Evolutionary conservation across 2,329 filamentous ascomycete species (phyloP).

Genomic region (Sclerotinia borealis): DNA sequence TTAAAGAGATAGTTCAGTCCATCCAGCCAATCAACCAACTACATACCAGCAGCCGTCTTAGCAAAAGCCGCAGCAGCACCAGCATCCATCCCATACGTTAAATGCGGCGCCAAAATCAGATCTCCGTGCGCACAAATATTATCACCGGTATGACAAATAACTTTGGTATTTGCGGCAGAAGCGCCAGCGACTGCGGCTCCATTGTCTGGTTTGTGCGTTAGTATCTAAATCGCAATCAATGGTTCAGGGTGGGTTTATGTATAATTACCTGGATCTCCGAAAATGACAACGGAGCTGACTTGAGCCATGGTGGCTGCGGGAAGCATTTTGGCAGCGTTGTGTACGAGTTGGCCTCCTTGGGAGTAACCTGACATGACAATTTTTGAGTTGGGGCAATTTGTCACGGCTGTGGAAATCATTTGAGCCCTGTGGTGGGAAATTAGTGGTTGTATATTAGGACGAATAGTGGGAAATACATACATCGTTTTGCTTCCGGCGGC

Average conservation of each 20-base stretch:
- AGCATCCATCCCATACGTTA: constrained; percentile 26
- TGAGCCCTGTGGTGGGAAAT: constrained; percentile 12
- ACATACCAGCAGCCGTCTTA: background rate
- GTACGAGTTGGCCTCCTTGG: constrained; percentile 27
- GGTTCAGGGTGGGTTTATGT: too few relatives aligned
- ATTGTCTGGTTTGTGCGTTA: constrained; percentile 14
- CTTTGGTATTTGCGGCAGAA: constrained; percentile 18
- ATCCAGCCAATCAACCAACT: background rate
- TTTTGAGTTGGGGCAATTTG: constrained; percentile 19
- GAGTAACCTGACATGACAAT: constrained; percentile 26
- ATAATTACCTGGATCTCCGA: constrained; percentile 24
- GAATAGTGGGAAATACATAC: constrained; percentile 18
- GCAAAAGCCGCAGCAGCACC: constrained; percentile 24
- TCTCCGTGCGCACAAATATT: constrained; percentile 24
- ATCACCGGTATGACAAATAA: constrained; percentile 22
- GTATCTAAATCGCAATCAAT: background rate
- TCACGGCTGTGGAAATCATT: constrained; percentile 18
- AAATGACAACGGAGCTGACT: constrained; percentile 22
- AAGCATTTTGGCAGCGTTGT: constrained; percentile 19
- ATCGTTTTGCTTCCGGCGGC: constrained; percentile 39
- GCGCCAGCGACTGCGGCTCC: constrained; percentile 20
- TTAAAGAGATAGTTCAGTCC: background rate
- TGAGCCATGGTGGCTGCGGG: constrained; percentile 17
- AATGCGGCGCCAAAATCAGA: constrained; percentile 17
- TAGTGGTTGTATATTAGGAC: background rate